These are phyloP conservation scores for Penicillium griseofulvum DNA, from an alignment of 2,329 filamentous ascomycete genomes.

Conservation along the genomic window DNA sequence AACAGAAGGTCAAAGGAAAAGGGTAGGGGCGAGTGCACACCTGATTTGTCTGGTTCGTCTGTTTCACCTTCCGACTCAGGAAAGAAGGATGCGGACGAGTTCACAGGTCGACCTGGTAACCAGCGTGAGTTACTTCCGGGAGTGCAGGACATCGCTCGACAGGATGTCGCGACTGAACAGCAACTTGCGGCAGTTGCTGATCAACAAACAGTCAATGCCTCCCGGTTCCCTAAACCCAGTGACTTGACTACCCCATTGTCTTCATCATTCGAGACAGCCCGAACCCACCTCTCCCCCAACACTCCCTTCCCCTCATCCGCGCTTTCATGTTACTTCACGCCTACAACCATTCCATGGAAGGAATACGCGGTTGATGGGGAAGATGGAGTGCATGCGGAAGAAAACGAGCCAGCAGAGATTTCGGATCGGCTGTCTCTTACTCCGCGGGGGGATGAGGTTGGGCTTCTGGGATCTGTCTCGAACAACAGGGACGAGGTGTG, in stretches of 20 bases:
- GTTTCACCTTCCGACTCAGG: background rate
- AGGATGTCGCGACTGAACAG: background rate
- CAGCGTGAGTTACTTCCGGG: background rate
- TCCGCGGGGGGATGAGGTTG: background rate
- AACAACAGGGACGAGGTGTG: background rate
- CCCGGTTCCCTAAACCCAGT: background rate
- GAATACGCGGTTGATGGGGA: background rate
- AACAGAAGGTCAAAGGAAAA: background rate
- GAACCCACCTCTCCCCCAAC: background rate
- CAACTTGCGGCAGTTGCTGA: background rate
- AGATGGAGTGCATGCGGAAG: background rate
- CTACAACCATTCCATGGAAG: background rate
- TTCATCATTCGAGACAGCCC: background rate
- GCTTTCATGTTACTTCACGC: background rate
- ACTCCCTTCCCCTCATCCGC: background rate
- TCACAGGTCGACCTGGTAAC: background rate
- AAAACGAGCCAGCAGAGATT: background rate
- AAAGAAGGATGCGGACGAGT: background rate
- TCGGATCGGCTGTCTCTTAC: background rate
- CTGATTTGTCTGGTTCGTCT: background rate
- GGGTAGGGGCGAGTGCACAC: background rate
- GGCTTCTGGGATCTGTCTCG: background rate
- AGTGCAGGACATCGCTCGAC: background rate
- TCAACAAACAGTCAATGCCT: background rate
- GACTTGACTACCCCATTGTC: background rate